A percentile compares a stretch with the other conserved stretches of the same genome.
phyloP scores from a whole-genome alignment of 176 grass and related monocot species.

The Avena eriantha region DNA sequence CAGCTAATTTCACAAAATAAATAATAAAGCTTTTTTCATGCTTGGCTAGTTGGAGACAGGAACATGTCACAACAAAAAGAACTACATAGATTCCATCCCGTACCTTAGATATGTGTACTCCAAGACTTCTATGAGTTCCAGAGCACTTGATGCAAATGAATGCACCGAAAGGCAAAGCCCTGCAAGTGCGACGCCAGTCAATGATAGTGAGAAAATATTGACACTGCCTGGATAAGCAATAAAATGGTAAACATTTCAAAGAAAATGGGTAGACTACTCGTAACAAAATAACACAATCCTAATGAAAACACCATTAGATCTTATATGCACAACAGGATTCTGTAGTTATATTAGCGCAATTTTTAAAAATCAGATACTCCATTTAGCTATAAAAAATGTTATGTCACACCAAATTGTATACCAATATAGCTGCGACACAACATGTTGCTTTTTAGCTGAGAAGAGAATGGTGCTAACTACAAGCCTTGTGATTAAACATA shows the following conservation, averaged over 20 bases:
- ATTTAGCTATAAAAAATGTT: not conserved
- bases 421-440: not conserved
- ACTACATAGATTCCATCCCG: not conserved
- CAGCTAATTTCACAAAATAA: conserved; percentile 10
- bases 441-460: not conserved
- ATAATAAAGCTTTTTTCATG: not conserved
- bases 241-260: not conserved
- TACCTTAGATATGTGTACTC: conserved; percentile 94
- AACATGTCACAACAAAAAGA: not conserved
- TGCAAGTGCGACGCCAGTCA: conserved; percentile 44
- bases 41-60: not conserved
- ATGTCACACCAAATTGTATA: not conserved
- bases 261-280: not conserved
- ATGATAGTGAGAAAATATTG: not conserved
- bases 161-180: conserved; percentile 75
- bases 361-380: not conserved
- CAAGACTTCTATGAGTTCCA: conserved; percentile 92
- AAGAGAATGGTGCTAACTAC: not conserved
- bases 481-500: conserved; percentile 14
- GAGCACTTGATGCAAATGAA: conserved; percentile 99
- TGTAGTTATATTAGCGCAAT: not conserved
- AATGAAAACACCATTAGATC: conserved; percentile 1
- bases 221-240: not conserved
- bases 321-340: not conserved
- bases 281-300: not conserved